Evolutionary conservation across 768 basidiomycete species (phyloP).

Genomic region (Baorangia bicolor): DNA sequence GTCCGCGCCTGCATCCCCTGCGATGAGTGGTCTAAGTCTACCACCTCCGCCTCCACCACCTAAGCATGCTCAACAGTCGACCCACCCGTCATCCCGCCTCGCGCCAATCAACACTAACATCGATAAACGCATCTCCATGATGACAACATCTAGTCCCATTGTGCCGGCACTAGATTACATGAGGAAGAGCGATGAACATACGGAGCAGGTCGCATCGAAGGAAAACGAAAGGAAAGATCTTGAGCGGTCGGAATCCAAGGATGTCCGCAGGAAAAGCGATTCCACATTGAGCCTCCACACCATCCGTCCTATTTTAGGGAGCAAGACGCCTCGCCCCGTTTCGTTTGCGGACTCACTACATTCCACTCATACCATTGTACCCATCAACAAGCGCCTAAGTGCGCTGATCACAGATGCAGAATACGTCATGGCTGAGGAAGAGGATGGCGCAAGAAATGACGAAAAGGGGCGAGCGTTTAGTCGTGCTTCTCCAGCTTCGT

Average conservation of each 20-base stretch:
- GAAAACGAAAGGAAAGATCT: constrained; percentile 31
- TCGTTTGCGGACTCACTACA: constrained; percentile 78
- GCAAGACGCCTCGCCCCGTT: constrained; percentile 64
- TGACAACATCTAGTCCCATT: constrained; percentile 54
- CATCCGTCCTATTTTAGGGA: constrained; percentile 53
- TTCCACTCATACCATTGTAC: constrained; percentile 70
- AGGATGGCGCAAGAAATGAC: constrained; percentile 32
- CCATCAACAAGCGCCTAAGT: constrained; percentile 63
- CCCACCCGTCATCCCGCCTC: constrained; percentile 24
- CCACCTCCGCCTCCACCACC: constrained; percentile 41
- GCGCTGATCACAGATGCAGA: constrained; percentile 67
- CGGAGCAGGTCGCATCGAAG: constrained; percentile 19
- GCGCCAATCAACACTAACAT: constrained; percentile 20
- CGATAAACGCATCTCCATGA: constrained; percentile 49
- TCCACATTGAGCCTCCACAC: constrained; percentile 79
- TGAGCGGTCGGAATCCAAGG: constrained; percentile 50
- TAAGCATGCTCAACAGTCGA: constrained; percentile 28
- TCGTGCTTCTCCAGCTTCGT: constrained; percentile 42
- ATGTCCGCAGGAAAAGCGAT: constrained; percentile 79
- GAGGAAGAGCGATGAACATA: constrained; percentile 38
- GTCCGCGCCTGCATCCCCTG: constrained; percentile 33
- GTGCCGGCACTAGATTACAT: constrained; percentile 59
- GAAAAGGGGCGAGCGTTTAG: constrained; percentile 20
- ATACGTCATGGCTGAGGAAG: constrained; percentile 64
- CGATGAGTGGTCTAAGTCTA: constrained; percentile 29